Base-by-base conservation (phyloP, 2,329 filamentous ascomycete species). In the Aspergillus viridinutans region DNA sequence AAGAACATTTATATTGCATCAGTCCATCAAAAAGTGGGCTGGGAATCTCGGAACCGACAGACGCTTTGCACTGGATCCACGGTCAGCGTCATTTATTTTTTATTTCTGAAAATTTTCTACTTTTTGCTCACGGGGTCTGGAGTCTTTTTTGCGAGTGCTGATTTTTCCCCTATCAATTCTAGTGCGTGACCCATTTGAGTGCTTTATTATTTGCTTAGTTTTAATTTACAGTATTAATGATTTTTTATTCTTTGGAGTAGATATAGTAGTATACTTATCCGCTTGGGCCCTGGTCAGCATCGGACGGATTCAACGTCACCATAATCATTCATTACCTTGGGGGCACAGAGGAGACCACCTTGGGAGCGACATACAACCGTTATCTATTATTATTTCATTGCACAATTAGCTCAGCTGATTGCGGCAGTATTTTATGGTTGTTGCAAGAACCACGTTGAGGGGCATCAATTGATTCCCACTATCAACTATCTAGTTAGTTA, bases 391-490 rank as follows among this genome's bases (percentile, higher is more conserved):
- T 12, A 21, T 43, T 47, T 55, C 57, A 55, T 67, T 61, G 61
- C 63, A 64, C 58, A 59, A 66, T 65, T 56, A 10, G 55, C 55
- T 57, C 59, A 53, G 45, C 51, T 54, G 43, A 65, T 66, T 63
- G 63, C 64, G 62, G 62, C 59, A 64, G 63, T 59, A 40, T 56
- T 50, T 42, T 56, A 53, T 54, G 56, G 59, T 58, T 54, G 59
- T 58, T 54, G 54, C 32, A 17, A 45, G n/a, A 10, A 12, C 21
- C 21, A 23, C 40, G 20, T 43, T 43, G 40, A 43, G 40, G 20
- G 40, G 40, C 21, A 10, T 43, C 40, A 21, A 20, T 43, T 10
- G 40, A 43, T 43, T 23, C 20, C 20, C 10, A n/a, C 40, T 20
- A 42, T 20, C 38, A 20, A 20, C 28, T 12, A 25, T 25, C 35